These are phyloP conservation scores for Microbotryum lychnidis-dioicae DNA, from an alignment of 1,284 basidiomycete species.

Conservation along the genomic window DNA sequence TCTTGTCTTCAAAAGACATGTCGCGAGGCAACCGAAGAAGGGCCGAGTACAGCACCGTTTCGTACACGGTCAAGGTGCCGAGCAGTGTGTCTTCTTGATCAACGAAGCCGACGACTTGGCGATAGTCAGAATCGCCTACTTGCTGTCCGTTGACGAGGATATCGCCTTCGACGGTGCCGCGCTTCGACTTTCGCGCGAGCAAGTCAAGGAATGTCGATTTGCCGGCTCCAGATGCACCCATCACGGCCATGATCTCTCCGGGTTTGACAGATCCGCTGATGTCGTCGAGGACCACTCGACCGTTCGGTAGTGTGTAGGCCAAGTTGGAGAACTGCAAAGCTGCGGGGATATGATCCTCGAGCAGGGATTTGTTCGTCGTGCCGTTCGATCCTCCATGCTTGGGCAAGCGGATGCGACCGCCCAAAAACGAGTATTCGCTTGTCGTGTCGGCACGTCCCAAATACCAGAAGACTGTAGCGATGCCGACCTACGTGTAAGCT, in stretches of 20 bases:
- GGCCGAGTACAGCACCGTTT: constrained; percentile 90
- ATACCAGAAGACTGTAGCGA: constrained; percentile 68
- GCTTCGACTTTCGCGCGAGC: constrained; percentile 79
- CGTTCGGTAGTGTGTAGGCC: constrained; percentile 62
- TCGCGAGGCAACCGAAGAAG: constrained; percentile 80
- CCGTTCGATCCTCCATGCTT: constrained; percentile 74
- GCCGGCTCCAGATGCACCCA: constrained; percentile 93
- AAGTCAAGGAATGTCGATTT: constrained; percentile 96
- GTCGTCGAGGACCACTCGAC: constrained; percentile 57
- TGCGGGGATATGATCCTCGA: constrained; percentile 88
- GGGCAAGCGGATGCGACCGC: constrained; percentile 65
- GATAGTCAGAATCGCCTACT: constrained; percentile 67
- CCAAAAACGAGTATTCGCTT: constrained; percentile 43
- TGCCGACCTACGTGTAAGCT: background rate
- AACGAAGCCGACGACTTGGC: constrained; percentile 81
- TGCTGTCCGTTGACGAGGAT: constrained; percentile 78
- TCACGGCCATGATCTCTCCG: constrained; percentile 84
- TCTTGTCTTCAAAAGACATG: constrained; percentile 90
- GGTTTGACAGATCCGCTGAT: constrained; percentile 76
- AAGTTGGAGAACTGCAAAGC: constrained; percentile 79
- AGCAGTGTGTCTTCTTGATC: constrained; percentile 98
- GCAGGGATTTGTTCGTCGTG: constrained; percentile 66
- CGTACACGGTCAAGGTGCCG: constrained; percentile 92
- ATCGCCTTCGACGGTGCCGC: constrained; percentile 63
- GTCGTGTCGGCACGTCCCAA: constrained; percentile 61